These are phyloP conservation scores for Diaporthe vaccinii DNA, from an alignment of 2,329 filamentous ascomycete genomes.

Conservation along the genomic window DNA sequence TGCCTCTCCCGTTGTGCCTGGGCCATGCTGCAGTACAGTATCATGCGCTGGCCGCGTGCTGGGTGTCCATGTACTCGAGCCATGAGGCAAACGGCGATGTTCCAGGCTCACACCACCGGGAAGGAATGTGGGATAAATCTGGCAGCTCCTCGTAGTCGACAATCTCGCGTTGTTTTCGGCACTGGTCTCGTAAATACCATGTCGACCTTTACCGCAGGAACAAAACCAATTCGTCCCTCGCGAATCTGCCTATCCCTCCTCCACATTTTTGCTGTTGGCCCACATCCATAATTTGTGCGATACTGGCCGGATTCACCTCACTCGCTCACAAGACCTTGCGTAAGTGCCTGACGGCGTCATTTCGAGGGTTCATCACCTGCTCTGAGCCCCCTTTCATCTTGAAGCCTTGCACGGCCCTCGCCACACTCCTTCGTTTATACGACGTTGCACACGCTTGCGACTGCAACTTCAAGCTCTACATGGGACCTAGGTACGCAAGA, in stretches of 20 bases:
- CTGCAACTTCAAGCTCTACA: neutral
- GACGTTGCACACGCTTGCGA: slow-evolving; percentile 11
- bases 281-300: slow-evolving; percentile 3
- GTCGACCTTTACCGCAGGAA: neutral
- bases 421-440: slow-evolving; percentile 4
- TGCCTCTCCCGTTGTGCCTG: neutral
- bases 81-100: neutral
- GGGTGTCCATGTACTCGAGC: neutral
- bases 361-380: neutral
- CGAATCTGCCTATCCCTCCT: neutral
- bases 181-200: neutral
- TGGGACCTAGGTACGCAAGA: neutral
- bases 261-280: neutral
- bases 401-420: slow-evolving; percentile 12
- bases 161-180: neutral
- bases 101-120: neutral
- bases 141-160: neutral
- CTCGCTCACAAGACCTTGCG: slow-evolving; percentile 7
- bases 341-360: neutral
- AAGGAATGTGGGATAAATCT: neutral
- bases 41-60: slow-evolving; percentile 18
- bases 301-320: neutral
- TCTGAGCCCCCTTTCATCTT: neutral
- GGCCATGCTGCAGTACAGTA: neutral
- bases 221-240: neutral